Evolutionary conservation across 805 yeast genomes (phyloP), one percentile per base, ranked within the genome.

Genomic region (Wickerhamomyces chaumierensis): DNA sequence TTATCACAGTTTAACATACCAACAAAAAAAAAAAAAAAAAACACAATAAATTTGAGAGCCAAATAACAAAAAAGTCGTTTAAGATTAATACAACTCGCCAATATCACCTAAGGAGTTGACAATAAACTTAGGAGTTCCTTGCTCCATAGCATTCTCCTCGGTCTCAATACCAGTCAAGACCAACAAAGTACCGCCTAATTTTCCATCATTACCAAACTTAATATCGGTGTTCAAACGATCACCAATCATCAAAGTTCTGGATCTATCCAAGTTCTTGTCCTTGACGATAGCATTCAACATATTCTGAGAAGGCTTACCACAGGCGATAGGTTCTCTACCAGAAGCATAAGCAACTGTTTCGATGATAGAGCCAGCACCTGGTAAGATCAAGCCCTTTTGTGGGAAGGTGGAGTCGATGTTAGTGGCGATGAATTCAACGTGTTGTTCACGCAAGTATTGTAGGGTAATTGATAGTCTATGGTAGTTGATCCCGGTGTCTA

Each of bases 391-490:
- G 1, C 95, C 96, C 58, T 83, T 79, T 42, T 82, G 75, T 2
- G 98, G 98, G 65, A 78, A 92, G 0, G 98, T 92, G 1, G 95
- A 81, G 59, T 92, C 98, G 33, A 84, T 83, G 58, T 92, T 92
- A 5, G 97, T 92, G 18, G 96, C 97, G 46, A 92, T 67, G 58
- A 86, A 92, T 25, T 78, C 71, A 3, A 85, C 67, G 2, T 68
- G 65, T 32, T 65, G 60, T 36, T 78, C 76, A 41, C 78, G 73
- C 37, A 92, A 65, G 51, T 92, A 88, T 51, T 85, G 88, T 64
- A 88, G 68, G 6, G 96, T 82, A 25, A 76, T 64, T 1, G 95
- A 82, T 38, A 87, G 62, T 60, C 85, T 82, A 54, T 81, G 77
- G 56, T 92, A 92, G 61, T 84, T 90, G 46, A 90, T 57, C 35